Evolutionary conservation across 2,329 filamentous ascomycete species (phyloP), one percentile per base, ranked within the genome.

Genomic region (Aspergillus unguis): DNA sequence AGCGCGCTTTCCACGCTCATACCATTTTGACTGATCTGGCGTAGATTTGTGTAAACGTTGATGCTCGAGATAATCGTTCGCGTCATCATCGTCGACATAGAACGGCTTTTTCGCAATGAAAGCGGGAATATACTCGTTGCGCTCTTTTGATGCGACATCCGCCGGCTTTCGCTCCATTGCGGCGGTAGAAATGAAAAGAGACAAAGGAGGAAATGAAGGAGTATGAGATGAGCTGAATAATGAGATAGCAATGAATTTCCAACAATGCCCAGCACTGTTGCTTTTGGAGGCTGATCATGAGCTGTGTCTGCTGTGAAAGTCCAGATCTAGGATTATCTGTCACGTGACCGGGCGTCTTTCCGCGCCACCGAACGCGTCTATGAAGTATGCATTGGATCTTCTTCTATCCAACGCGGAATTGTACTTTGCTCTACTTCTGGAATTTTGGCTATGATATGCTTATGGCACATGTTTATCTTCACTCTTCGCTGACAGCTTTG

Each of bases 31-130:
- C 57, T 86, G 78, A 42, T 83, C 81, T 53, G 86, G 82, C 43
- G 86, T 83, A 48, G 80, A 75, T 61, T 87, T 85, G 53, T 91
- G 85, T 27, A 92, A 79, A 70, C 92, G 90, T 68, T 99, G 94
- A 83, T 99, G 94, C 74, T 95, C 90, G 59, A 99, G 88, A 70
- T 97, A 99, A 66, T 97, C 92, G 68, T 82, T 83, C 62, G 83
- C 82, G 56, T 86, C 84, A 60, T 86, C 86, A 67, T 91, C 89
- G 63, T 83, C 85, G 50, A 95, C 85, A 73, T 97, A 99, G 75
- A 99, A 99, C 4, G 94, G 94, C 62, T 95, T 92, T 72, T 96
- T 96, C 64, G 91, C 92, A 76, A 99, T 99, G 80, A 96, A 99
- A 49, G 89, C 85, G 5, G 94, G 94, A 66, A 99, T 99, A 79